Conservation (phyloP, 2,329 filamentous ascomycete species). For the Sporothrix globosa region DNA sequence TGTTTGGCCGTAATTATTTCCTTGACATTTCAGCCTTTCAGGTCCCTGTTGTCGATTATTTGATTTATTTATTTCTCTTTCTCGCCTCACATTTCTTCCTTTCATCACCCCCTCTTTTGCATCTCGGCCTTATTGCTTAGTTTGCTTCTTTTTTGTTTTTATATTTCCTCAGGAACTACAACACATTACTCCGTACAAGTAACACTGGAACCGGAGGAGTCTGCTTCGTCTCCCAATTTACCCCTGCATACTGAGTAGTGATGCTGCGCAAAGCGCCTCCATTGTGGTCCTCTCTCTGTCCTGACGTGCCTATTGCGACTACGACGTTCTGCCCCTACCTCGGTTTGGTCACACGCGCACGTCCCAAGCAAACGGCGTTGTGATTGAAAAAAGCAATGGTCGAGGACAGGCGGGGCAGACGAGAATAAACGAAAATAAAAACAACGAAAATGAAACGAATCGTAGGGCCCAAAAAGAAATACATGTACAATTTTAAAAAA, state of each 20-base stretch:
- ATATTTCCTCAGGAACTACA: background rate
- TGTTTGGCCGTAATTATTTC: no score
- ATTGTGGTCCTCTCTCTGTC: background rate
- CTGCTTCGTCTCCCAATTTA: slow-evolving; percentile 1
- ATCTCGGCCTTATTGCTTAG: slow-evolving; percentile 7
- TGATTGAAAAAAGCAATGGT: no score
- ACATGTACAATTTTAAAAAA: no score
- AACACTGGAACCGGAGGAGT: background rate
- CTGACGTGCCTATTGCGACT: background rate
- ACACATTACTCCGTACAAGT: background rate
- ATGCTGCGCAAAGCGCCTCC: background rate
- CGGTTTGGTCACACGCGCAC: background rate
- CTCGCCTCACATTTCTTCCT: background rate
- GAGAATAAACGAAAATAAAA: background rate
- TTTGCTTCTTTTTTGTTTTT: background rate
- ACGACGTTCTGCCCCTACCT: background rate
- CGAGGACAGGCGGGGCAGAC: background rate
- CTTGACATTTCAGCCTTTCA: no score
- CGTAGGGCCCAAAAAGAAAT: background rate
- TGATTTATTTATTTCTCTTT: background rate
- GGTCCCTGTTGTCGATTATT: background rate
- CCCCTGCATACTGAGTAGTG: slow-evolving; percentile 4
- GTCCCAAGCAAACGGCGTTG: background rate
- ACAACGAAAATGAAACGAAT: background rate
- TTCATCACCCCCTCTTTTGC: background rate